Evolutionary conservation across 2,329 filamentous ascomycete species (phyloP).

Genomic region (Xylaria arbuscula): DNA sequence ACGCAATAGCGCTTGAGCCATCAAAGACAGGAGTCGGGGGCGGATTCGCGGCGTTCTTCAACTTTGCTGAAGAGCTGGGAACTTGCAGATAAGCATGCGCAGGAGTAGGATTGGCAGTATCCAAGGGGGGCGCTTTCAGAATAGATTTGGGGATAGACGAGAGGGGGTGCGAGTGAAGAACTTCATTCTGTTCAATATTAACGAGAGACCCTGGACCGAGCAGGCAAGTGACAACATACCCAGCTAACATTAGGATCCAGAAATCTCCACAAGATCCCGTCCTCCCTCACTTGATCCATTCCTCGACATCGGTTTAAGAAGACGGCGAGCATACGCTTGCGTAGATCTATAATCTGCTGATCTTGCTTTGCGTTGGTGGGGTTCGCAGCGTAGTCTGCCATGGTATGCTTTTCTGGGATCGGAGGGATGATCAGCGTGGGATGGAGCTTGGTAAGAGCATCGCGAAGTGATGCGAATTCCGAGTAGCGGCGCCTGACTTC

Average conservation of each 20-base stretch:
- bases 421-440: conserved; percentile 95
- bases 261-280: conserved; percentile 98
- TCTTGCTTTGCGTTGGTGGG: conserved; percentile 99
- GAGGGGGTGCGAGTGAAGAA: conserved; percentile 91
- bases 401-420: conserved; percentile 98
- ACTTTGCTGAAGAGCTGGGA: conserved; percentile 84
- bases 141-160: conserved; percentile 93
- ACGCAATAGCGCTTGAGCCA: conserved; percentile 53
- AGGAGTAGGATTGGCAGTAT: conserved; percentile 89
- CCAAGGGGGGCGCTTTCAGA: conserved; percentile 92
- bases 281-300: conserved; percentile 91
- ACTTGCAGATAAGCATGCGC: conserved; percentile 90
- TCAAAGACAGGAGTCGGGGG: conserved; percentile 51
- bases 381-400: conserved; percentile 98
- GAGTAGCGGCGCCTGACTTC: conserved; percentile 96
- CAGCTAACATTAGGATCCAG: conserved; percentile 98
- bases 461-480: conserved; percentile 91
- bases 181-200: conserved; percentile 76
- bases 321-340: conserved; percentile 96
- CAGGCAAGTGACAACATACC: conserved; percentile 65
- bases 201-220: conserved; percentile 22
- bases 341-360: conserved; percentile 92
- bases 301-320: conserved; percentile 93
- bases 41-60: conserved; percentile 68
- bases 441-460: conserved; percentile 89